Evolutionary conservation across 305 asterid genomes (phyloP).

Genomic region (Solanum aculeatissimum): DNA sequence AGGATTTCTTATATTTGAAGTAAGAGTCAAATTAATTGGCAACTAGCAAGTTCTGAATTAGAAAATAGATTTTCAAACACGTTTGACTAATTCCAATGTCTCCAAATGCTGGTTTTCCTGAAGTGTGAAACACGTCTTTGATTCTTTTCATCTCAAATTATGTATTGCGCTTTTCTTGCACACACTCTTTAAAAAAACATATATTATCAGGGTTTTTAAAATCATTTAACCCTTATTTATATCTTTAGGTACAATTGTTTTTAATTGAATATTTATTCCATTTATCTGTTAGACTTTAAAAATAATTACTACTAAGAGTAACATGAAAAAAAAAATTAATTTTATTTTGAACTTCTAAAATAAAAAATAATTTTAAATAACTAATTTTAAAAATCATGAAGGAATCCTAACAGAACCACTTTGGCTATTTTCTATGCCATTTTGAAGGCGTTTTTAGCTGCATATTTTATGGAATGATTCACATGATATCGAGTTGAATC

Average conservation of each 20-base stretch:
- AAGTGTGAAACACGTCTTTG: background rate
- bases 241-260: background rate
- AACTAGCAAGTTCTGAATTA: background rate
- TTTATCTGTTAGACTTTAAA: background rate
- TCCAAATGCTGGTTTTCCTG: background rate
- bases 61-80: background rate
- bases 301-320: background rate
- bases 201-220: background rate
- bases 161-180: background rate
- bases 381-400: background rate
- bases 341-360: background rate
- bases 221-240: background rate
- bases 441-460: background rate
- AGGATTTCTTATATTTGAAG: background rate
- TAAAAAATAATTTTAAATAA: background rate
- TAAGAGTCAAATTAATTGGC: background rate
- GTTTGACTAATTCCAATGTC: background rate
- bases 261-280: background rate
- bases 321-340: background rate
- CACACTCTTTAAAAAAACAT: background rate
- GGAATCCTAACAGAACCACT: background rate
- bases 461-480: background rate
- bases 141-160: background rate
- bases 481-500: background rate
- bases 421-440: background rate